These are phyloP conservation scores for Diaporthe citriasiana DNA, from an alignment of 2,329 filamentous ascomycete species.

Conservation along the genomic window DNA sequence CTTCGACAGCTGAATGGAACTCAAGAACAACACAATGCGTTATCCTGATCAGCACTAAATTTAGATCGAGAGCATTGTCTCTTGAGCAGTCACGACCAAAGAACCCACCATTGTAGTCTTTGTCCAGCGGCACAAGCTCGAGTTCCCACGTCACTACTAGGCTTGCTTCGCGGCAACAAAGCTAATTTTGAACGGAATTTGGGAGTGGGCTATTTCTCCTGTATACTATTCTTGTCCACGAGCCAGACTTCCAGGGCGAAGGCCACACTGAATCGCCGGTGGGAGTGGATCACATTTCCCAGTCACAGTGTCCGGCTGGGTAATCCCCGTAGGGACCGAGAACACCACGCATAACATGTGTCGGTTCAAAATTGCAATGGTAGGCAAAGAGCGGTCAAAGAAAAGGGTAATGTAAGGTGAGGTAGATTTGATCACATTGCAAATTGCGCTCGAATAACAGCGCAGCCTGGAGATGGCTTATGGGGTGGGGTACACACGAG, in stretches of 20 bases:
- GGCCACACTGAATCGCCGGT: not conserved
- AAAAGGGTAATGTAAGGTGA: not conserved
- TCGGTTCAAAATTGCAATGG: constrained; percentile 4
- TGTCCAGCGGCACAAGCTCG: not conserved
- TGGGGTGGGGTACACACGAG: not conserved
- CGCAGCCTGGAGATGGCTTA: not conserved
- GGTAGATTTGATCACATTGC: not conserved
- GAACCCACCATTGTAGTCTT: not conserved
- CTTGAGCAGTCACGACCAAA: not conserved
- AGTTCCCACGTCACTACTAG: not conserved
- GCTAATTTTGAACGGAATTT: not conserved
- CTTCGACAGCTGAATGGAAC: not conserved
- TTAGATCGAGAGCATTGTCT: not conserved
- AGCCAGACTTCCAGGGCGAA: not conserved
- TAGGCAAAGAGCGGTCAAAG: constrained; percentile 13
- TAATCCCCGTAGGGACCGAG: not conserved
- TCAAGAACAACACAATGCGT: not conserved
- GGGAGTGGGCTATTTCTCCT: not conserved
- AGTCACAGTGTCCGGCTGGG: not conserved
- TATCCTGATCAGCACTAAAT: not conserved
- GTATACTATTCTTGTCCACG: not conserved
- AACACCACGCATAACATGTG: not conserved
- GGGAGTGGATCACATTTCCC: not conserved
- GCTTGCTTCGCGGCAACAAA: not conserved
- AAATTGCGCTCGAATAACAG: not conserved